A percentile compares a stretch with the other conserved stretches of the same genome.
Evolutionary conservation across 768 basidiomycete species (phyloP).

Genomic region (Hygrocybe coccinea): DNA sequence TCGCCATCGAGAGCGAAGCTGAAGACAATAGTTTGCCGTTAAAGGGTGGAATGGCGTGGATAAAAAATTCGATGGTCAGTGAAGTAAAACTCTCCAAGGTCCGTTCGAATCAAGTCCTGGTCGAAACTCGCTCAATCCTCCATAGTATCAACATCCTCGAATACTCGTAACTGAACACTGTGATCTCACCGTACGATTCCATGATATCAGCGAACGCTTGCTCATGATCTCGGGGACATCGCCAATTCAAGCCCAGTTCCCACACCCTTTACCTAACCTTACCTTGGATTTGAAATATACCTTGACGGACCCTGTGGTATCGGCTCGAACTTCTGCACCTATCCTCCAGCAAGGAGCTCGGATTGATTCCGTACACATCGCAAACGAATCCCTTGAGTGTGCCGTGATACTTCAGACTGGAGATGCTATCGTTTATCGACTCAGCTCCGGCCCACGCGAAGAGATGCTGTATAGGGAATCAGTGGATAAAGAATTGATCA

Average conservation of each 20-base stretch:
- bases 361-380: conserved; percentile 46
- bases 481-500: conserved; percentile 47
- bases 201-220: conserved; percentile 69
- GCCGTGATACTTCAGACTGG: conserved; percentile 52
- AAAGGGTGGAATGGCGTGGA: conserved; percentile 54
- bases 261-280: conserved; percentile 55
- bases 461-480: conserved; percentile 19
- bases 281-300: conserved; percentile 53
- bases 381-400: conserved; percentile 54
- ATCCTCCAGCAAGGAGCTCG: conserved; percentile 26
- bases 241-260: conserved; percentile 59
- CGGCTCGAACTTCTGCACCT: conserved; percentile 23
- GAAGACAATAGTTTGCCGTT: conserved; percentile 32
- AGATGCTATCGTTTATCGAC: conserved; percentile 50
- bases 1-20: conserved; percentile 25
- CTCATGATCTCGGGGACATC: conserved; percentile 43
- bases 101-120: conserved; percentile 12
- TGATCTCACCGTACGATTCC: conserved; percentile 64
- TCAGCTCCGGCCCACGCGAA: conserved; percentile 20
- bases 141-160: conserved; percentile 59
- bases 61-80: conserved; percentile 45
- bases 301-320: conserved; percentile 42
- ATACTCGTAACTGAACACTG: conserved; percentile 59
- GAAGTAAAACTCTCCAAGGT: conserved; percentile 57
- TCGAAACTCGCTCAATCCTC: not conserved